These are phyloP conservation scores for Xylariaceae sp. DNA, from an alignment of 2,329 filamentous ascomycete genomes.

Conservation along the genomic window DNA sequence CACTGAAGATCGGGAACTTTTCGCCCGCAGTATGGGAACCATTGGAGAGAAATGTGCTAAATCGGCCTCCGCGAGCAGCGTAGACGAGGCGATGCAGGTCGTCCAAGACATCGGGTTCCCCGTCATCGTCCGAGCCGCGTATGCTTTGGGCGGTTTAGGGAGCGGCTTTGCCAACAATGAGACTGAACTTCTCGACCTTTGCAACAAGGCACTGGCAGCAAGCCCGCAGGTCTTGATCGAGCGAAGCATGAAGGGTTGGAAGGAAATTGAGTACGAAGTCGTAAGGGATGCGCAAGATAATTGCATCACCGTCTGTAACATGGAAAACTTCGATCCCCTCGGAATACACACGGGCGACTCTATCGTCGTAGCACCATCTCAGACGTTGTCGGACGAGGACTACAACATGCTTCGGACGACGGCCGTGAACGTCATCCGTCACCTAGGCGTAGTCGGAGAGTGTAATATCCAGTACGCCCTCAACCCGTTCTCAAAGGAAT, in stretches of 20 bases:
- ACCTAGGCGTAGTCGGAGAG: constrained; percentile 95
- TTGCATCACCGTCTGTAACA: constrained; percentile 99
- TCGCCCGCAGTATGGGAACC: constrained; percentile 96
- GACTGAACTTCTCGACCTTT: constrained; percentile 79
- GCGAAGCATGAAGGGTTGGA: constrained; percentile 99
- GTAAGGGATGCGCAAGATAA: constrained; percentile 95
- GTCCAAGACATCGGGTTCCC: constrained; percentile 94
- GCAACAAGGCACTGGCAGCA: constrained; percentile 91
- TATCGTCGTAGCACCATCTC: constrained; percentile 95
- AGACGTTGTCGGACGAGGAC: constrained; percentile 95
- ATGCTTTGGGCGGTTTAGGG: constrained; percentile 90
- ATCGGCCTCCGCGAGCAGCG: constrained; percentile 86
- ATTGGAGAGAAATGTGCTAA: constrained; percentile 98
- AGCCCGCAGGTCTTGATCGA: constrained; percentile 97
- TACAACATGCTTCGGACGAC: constrained; percentile 99
- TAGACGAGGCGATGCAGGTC: constrained; percentile 85
- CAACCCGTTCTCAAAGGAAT: constrained; percentile 92
- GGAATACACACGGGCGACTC: constrained; percentile 98
- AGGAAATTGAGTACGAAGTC: constrained; percentile 98
- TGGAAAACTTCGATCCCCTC: constrained; percentile 99
- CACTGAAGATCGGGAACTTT: constrained; percentile 95
- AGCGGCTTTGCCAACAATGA: constrained; percentile 95
- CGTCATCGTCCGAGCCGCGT: constrained; percentile 95
- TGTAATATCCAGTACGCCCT: constrained; percentile 99
- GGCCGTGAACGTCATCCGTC: constrained; percentile 94